These are phyloP conservation scores for Allium sativum DNA, from an alignment of 106 monocot species.

Conservation along the genomic window DNA sequence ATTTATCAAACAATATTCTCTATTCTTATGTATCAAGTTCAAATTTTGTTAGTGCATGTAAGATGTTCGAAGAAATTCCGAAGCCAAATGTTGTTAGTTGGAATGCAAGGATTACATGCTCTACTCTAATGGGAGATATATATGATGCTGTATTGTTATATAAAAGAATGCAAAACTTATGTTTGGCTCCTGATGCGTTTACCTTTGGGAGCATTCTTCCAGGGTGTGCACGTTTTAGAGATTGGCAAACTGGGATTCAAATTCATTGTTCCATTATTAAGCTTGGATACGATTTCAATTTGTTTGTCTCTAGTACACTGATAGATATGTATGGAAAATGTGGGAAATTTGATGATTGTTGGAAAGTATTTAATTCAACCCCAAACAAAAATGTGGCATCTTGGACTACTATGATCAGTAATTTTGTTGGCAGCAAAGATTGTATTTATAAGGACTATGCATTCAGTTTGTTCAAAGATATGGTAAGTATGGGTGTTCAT, in stretches of 20 bases:
- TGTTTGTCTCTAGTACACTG: conserved; percentile 25
- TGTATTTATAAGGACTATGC: conserved; percentile 3
- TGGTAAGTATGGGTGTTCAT: conserved; percentile 30
- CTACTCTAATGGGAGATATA: conserved; percentile 13
- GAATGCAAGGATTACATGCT: conserved; percentile 21
- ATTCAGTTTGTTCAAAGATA: conserved; percentile 40
- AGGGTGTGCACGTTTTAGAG: conserved; percentile 29
- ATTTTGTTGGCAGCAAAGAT: conserved; percentile 19
- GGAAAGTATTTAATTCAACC: conserved; percentile 29
- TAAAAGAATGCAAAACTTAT: conserved; percentile 4
- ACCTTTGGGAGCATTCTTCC: conserved; percentile 31
- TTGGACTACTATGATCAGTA: conserved; percentile 55
- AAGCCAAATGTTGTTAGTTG: conserved; percentile 27
- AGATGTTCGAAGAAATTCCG: conserved; percentile 35
- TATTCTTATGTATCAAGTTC: conserved; percentile 4
- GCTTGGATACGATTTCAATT: conserved; percentile 28
- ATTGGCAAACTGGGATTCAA: conserved; percentile 30
- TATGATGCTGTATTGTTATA: conserved; percentile 19
- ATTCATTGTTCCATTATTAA: conserved; percentile 33
- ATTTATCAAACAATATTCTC: conserved; percentile 33
- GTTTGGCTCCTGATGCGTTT: conserved; percentile 18
- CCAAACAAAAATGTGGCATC: conserved; percentile 23
- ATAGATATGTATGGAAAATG: conserved; percentile 54
- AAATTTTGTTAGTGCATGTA: conserved; percentile 7
- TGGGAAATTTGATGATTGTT: conserved; percentile 21